Evolutionary conservation across 2,329 filamentous ascomycete genomes (phyloP), one percentile per base, ranked within the genome.

Genomic region (Colletotrichum lini): DNA sequence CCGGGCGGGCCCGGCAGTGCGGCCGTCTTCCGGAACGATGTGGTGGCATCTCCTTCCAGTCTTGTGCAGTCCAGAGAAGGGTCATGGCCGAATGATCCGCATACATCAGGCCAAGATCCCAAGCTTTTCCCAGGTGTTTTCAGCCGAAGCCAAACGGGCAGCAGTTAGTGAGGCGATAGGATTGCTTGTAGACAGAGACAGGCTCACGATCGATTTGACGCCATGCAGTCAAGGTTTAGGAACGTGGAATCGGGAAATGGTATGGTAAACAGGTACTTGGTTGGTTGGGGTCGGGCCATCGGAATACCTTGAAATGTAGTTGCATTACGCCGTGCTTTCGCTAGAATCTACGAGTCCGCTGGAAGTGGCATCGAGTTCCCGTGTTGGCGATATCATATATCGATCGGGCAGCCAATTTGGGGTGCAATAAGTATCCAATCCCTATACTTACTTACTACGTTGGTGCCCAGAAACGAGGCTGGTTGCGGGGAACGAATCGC

Each of bases 61-160:
- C 30, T 65, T 13, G 16, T 44, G 26, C 45, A 38, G 9, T 59
- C 75, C 15, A 75, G 78, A 68, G 83, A 84, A 23, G 75, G 78
- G n/a, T 73, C 78, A 23, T 82, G 82, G 80, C 74, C 81, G 16
- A 76, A 81, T 9, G 81, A 85, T 64, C 76, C 79, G 65, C 85
- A 89, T 74, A 77, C 90, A 13, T 88, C 85, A 15, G 89, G 87
- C 4, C 86, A 84, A 59, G 92, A 94, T 79, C 93, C 92, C 13
- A 88, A 86, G 73, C 90, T 94, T 73, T 93, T 94, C 74, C 93
- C 93, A 0, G 93, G 93, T 0, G 87, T 95, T 42, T 87, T 94
- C 54, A 85, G 86, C 18, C 82, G 87, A 65, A 85, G 85, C 40
- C 80, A 65, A 38, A 21, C 42, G 23, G 47, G 65, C n/a, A 52